Evolutionary conservation across 2,329 filamentous ascomycete species (phyloP).

Genomic region (Tolypocladium tundrense): DNA sequence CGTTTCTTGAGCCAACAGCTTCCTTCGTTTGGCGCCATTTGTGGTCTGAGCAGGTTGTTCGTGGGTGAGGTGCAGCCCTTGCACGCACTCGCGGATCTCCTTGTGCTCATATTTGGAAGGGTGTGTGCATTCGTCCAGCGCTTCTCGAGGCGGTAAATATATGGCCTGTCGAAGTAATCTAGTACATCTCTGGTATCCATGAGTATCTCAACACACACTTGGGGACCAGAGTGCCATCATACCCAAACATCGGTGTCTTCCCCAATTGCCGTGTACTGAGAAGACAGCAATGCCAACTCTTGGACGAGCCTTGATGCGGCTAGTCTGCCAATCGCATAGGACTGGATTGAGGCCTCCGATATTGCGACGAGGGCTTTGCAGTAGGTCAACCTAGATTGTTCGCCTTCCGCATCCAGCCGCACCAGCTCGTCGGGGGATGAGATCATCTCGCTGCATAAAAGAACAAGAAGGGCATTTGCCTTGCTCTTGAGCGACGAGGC

Average conservation of each 20-base stretch:
- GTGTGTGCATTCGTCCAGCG: conserved; percentile 12
- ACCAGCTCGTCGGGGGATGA: conserved; percentile 20
- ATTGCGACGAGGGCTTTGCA: conserved; percentile 29
- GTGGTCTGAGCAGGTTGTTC: conserved; percentile 3
- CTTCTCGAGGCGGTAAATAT: conserved; percentile 7
- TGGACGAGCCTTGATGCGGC: conserved; percentile 32
- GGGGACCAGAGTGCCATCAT: conserved; percentile 2
- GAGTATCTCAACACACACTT: not conserved
- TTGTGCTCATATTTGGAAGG: conserved; percentile 18
- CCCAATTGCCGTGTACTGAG: conserved; percentile 18
- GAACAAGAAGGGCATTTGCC: conserved; percentile 24
- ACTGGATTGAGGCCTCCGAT: conserved; percentile 21
- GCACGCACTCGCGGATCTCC: conserved; percentile 16
- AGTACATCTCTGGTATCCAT: conserved; percentile 15
- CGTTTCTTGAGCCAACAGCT: conserved; percentile 9
- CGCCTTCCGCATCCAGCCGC: conserved; percentile 14
- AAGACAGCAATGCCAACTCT: conserved; percentile 25
- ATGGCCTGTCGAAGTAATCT: conserved; percentile 17
- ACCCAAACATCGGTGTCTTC: conserved; percentile 32
- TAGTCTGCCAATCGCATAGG: conserved; percentile 25
- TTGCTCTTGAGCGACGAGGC: conserved; percentile 21
- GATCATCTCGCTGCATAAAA: conserved; percentile 32
- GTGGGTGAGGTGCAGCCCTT: conserved; percentile 18
- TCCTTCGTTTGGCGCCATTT: conserved; percentile 18
- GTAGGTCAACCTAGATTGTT: conserved; percentile 21